phyloP scores from a whole-genome alignment of 192 early-diverging fungal species.

The Jimgerdemannia flammicorona region DNA sequence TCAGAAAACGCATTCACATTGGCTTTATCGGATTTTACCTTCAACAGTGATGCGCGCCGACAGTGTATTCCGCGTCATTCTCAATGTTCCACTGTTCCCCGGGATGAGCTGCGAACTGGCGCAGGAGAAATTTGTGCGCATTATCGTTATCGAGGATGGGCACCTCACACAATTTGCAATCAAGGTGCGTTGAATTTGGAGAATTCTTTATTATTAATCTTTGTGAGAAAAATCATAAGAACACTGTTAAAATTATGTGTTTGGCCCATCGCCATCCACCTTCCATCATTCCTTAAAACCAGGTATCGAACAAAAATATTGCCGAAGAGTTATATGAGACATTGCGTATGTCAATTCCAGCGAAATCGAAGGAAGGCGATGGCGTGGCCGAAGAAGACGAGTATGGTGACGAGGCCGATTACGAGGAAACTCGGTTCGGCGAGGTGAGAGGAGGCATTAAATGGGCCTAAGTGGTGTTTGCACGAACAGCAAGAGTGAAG shows the following conservation, averaged over 20 bases:
- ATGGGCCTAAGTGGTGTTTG: not conserved
- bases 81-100: conserved; percentile 32
- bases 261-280: too few species aligned
- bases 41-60: conserved; percentile 39
- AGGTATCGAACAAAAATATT: not conserved
- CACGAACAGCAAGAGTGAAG: not conserved
- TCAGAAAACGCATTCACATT: not conserved
- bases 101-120: conserved; percentile 32
- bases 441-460: not conserved
- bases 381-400: not conserved
- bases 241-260: too few species aligned
- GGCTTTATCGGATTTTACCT: not conserved
- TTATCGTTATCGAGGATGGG: conserved; percentile 25
- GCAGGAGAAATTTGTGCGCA: conserved; percentile 37
- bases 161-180: conserved; percentile 18
- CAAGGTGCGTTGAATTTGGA: conserved; percentile 6
- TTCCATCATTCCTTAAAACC: not conserved
- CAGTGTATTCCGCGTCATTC: conserved; percentile 34
- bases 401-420: not conserved
- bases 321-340: not conserved
- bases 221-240: not conserved
- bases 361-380: not conserved
- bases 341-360: not conserved
- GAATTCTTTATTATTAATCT: not conserved
- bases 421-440: not conserved